Evolutionary conservation across 257 asterid genomes (phyloP), one percentile per base, ranked within the genome.

Genomic region (Perilla frutescens): DNA sequence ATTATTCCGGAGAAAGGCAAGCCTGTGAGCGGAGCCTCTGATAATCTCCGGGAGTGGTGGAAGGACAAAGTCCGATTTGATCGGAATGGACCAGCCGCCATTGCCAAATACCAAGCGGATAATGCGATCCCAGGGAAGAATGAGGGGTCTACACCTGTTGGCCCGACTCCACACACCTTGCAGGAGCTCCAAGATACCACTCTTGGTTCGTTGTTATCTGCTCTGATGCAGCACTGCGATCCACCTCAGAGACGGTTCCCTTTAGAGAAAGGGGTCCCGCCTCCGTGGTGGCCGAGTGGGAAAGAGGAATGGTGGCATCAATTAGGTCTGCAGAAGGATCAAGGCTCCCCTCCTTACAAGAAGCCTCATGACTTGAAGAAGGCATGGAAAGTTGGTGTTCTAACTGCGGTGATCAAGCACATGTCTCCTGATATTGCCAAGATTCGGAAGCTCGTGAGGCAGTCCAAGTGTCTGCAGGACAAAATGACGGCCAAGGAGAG

Each of bases 401-500:
- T 87, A 9, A 87, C 90, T 0, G 93, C 90, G 0, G 90, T 87
- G 49, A 87, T 87, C 56, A 84, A 87, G 76, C 91, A 87, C 74
- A 82, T 87, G 71, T 87, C 89, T 2, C 92, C 90, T 0, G 90
- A 87, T 62, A 82, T 87, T 32, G 83, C 92, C 54, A 87, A 85
- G 82, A 87, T 87, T 12, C 77, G 92, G 69, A 87, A 80, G 74
- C 84, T 83, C 0, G 90, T 85, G 36, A 64, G 88, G 78, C 91
- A 87, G 72, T 87, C 91, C 0, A 87, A 87, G 80, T 87, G 87
- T 56, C 44, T 87, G 75, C 91, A 87, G 76, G 91, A 87, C 66
- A 87, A 87, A 48, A 87, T 87, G 91, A 87, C 91, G 1, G 91
- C 92, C 1, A 87, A 87, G 61, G 92, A 87, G 79, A 87, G 92